Base-by-base conservation (phyloP, 1,139 yeast genomes). In the Geotrichum restrictum region DNA sequence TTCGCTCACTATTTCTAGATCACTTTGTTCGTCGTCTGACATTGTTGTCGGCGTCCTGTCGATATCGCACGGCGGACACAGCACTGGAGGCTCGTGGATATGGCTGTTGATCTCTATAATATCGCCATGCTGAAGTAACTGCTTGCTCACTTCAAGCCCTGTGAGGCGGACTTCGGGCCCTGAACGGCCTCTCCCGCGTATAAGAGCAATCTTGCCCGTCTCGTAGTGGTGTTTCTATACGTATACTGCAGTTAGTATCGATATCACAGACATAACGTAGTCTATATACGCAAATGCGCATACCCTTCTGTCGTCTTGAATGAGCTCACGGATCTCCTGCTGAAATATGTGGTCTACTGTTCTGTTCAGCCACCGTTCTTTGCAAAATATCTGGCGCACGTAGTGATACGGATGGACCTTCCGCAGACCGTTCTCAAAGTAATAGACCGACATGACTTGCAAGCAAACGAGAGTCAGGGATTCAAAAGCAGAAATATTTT, bases 1-100 rank as follows among this genome's bases (percentile, higher is more conserved):
- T 6, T 54, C 55, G 22, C 14, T 18, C 7, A 54, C 21, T 11
- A 51, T 18, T 13, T 41, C 44, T 5, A 45, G n/a, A 7, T 11
- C 3, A 18, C 19, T n/a, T n/a, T n/a, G n/a, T n/a, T n/a, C n/a
- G n/a, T 18, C 4, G 6, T 16, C 14, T 27, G 33, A 4, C 21
- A 8, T n/a, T n/a, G n/a, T n/a, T n/a, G n/a, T n/a, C n/a, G n/a
- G n/a, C n/a, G n/a, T n/a, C n/a, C n/a, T n/a, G n/a, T n/a, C n/a
- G n/a, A n/a, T n/a, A n/a, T n/a, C n/a, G 22, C 21, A 11, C 42
- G n/a, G 34, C 24, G 8, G 40, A 10, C 14, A 18, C 33, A 18
- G 29, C 16, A 54, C 51, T 2, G 57, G 52, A 3, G 57, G 57
- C 27, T 54, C 57, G 41, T 54, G 57, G 8, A 51, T 29, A 38